Evolutionary conservation across 495 filamentous ascomycete genomes (phyloP).

Genomic region (Achaetomiella virescens): DNA sequence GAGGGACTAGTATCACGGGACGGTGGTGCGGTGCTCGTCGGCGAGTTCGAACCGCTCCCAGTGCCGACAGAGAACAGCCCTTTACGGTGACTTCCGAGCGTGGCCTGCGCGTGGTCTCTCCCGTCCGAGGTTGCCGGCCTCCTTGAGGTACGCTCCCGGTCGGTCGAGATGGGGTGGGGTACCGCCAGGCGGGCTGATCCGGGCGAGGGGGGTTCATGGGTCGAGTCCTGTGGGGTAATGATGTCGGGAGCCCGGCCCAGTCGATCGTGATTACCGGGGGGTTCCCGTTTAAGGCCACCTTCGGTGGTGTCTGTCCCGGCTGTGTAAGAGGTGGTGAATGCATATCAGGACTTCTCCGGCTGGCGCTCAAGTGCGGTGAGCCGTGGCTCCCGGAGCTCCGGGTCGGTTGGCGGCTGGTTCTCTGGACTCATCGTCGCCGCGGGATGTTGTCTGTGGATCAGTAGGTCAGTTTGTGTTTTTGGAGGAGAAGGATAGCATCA

Average conservation of each 20-base stretch:
- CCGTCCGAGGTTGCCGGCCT: slow-evolving; percentile 38
- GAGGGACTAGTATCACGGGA: slow-evolving; percentile 61
- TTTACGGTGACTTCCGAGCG: slow-evolving; percentile 46
- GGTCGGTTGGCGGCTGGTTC: slow-evolving; percentile 32
- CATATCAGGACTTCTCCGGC: slow-evolving; percentile 51
- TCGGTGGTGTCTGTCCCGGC: slow-evolving; percentile 54
- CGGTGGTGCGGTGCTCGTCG: slow-evolving; percentile 57
- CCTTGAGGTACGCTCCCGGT: slow-evolving; percentile 24
- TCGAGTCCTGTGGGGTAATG: slow-evolving; percentile 54
- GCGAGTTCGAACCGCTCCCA: slow-evolving; percentile 49
- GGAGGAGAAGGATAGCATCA: background rate
- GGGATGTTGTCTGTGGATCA: slow-evolving; percentile 37
- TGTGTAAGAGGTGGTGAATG: slow-evolving; percentile 85
- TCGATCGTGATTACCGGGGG: slow-evolving; percentile 25
- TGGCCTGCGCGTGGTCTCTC: slow-evolving; percentile 27
- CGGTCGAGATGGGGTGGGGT: slow-evolving; percentile 13
- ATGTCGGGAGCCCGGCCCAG: slow-evolving; percentile 45
- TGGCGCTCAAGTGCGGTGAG: slow-evolving; percentile 40
- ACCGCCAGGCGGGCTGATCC: slow-evolving; percentile 18
- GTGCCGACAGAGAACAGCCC: slow-evolving; percentile 72
- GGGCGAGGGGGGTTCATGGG: slow-evolving; percentile 34
- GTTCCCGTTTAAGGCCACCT: slow-evolving; percentile 23
- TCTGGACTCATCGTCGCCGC: slow-evolving; percentile 34
- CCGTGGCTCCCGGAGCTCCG: slow-evolving; percentile 33
- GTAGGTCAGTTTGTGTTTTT: slow-evolving; percentile 3